Conservation (phyloP, 345 rosid species). For the Viola odorata region DNA sequence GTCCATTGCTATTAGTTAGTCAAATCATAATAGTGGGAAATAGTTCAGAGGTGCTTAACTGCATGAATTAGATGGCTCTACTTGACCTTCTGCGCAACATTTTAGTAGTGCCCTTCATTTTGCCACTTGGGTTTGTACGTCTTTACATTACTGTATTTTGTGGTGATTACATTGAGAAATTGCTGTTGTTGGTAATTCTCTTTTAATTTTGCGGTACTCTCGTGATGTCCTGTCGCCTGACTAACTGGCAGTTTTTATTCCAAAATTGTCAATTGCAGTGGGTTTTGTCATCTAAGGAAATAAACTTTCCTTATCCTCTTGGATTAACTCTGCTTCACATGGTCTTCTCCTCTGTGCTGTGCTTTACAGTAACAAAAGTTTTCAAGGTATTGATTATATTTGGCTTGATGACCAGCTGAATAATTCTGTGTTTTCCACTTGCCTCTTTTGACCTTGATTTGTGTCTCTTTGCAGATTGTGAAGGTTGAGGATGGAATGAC, state of each 20-base stretch:
- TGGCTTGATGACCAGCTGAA: neutral
- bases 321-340: slow-evolving; percentile 95
- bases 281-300: slow-evolving; percentile 96
- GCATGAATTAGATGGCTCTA: no score
- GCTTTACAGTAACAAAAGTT: slow-evolving; percentile 74
- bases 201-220: neutral
- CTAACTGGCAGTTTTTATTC: neutral
- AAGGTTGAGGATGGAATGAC: slow-evolving; percentile 98
- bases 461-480: slow-evolving; percentile 41
- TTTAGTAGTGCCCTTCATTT: neutral
- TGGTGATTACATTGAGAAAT: neutral
- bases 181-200: neutral
- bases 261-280: slow-evolving; percentile 47
- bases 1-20: no score
- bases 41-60: no score
- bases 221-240: no score
- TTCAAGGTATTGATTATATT: slow-evolving; percentile 52
- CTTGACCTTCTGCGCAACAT: no score
- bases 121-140: neutral
- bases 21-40: no score
- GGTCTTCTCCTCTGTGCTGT: slow-evolving; percentile 81
- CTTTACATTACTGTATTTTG: neutral
- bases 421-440: neutral
- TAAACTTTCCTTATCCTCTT: slow-evolving; percentile 94
- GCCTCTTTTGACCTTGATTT: slow-evolving; percentile 7